Conservation (phyloP, 495 filamentous ascomycete species). For the Symbiotaphrina buchneri region DNA sequence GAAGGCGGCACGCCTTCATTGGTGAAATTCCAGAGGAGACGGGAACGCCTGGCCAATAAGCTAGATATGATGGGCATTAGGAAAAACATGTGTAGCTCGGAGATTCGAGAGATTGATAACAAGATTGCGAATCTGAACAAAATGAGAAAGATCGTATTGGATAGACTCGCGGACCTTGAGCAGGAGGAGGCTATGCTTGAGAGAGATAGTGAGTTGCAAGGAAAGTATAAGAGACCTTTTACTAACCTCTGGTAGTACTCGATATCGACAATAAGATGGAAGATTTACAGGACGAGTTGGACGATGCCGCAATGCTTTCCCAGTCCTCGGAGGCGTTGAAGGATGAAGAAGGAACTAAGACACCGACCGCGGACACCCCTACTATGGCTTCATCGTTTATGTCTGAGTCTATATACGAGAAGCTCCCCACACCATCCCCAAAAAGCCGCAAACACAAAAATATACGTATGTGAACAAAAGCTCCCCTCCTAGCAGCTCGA, state of each 20-base stretch:
- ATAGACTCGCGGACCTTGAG: slow-evolving; percentile 74
- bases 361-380: slow-evolving; percentile 26
- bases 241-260: slow-evolving; percentile 26
- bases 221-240: slow-evolving; percentile 2
- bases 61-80: slow-evolving; percentile 80
- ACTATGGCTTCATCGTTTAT: slow-evolving; percentile 58
- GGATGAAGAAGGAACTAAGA: slow-evolving; percentile 28
- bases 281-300: slow-evolving; percentile 53
- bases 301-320: slow-evolving; percentile 37
- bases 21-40: slow-evolving; percentile 51
- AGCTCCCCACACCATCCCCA: slow-evolving; percentile 52
- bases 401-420: slow-evolving; percentile 95
- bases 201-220: slow-evolving; percentile 49
- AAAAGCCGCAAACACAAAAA: slow-evolving; percentile 43
- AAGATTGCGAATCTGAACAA: slow-evolving; percentile 86
- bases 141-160: slow-evolving; percentile 85
- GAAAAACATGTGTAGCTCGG: slow-evolving; percentile 93
- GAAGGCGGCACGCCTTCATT: slow-evolving; percentile 35
- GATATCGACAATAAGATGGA: slow-evolving; percentile 75
- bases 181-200: slow-evolving; percentile 81
- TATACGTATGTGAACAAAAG: slow-evolving; percentile 15
- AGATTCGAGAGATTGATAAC: slow-evolving; percentile 91
- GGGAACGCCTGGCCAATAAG: slow-evolving; percentile 49
- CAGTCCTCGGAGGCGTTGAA: slow-evolving; percentile 16
- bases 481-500: neutral